Evolutionary conservation across 2,329 filamentous ascomycete species (phyloP).

Genomic region (Emmonsia crescens): DNA sequence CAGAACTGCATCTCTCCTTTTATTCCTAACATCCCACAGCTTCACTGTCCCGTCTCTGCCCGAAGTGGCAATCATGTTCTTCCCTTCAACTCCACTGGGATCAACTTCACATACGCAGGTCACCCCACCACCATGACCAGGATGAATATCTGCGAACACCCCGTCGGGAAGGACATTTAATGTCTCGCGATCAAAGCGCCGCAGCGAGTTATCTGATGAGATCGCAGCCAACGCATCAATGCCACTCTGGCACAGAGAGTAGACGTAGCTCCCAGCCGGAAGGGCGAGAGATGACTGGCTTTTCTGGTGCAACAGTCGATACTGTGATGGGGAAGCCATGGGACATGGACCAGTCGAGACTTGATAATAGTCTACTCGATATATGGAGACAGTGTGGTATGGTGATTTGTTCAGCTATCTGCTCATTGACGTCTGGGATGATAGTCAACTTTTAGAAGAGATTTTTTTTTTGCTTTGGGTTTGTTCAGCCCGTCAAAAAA

Average conservation of each 20-base stretch:
- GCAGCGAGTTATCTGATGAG: constrained; percentile 36
- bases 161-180: constrained; percentile 20
- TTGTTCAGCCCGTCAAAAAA: background rate
- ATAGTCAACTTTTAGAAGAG: background rate
- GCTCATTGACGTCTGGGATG: background rate
- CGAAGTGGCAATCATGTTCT: constrained; percentile 13
- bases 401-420: background rate
- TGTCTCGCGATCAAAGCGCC: constrained; percentile 28
- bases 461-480: background rate
- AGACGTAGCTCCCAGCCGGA: constrained; percentile 33
- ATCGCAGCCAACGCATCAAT: constrained; percentile 30
- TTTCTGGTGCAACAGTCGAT: constrained; percentile 7
- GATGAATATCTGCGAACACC: constrained; percentile 10
- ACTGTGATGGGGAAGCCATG: constrained; percentile 7
- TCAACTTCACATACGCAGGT: constrained; percentile 22
- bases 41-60: constrained; percentile 33
- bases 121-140: constrained; percentile 27
- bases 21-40: constrained; percentile 31
- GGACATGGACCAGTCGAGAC: background rate
- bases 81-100: constrained; percentile 7
- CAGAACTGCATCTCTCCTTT: constrained; percentile 21
- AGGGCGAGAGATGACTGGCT: constrained; percentile 27
- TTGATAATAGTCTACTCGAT: background rate
- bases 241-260: constrained; percentile 25
- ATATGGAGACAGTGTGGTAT: background rate